phyloP scores from a whole-genome alignment of 768 basidiomycete genomes.

The Termitomyces sp. region DNA sequence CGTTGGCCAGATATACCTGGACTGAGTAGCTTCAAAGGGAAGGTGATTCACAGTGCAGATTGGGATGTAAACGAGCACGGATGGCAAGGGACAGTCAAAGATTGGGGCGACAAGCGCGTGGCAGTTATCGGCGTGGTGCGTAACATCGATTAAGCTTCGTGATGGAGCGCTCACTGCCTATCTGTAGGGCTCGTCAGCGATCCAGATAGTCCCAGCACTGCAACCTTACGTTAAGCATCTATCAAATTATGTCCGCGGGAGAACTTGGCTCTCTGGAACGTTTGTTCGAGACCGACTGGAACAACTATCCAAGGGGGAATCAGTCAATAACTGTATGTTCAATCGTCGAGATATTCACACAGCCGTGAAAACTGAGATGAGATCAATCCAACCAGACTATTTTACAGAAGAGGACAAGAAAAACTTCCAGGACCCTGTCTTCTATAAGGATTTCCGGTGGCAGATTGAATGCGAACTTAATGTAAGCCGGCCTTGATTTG shows the following conservation, averaged over 20 bases:
- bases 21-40: slow-evolving; percentile 49
- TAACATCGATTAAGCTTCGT: background rate
- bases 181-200: slow-evolving; percentile 52
- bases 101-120: slow-evolving; percentile 50
- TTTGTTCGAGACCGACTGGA: slow-evolving; percentile 38
- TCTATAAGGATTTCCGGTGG: slow-evolving; percentile 43
- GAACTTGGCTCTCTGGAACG: slow-evolving; percentile 49
- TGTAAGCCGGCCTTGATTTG: slow-evolving; percentile 21
- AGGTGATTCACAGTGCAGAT: slow-evolving; percentile 54
- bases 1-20: slow-evolving; percentile 64
- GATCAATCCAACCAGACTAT: slow-evolving; percentile 26
- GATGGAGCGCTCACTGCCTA: background rate
- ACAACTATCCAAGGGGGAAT: slow-evolving; percentile 30
- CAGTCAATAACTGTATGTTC: slow-evolving; percentile 38
- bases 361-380: background rate
- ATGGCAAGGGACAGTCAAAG: slow-evolving; percentile 39
- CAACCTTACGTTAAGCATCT: slow-evolving; percentile 47
- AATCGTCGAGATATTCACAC: background rate
- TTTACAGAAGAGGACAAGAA: slow-evolving; percentile 49
- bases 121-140: slow-evolving; percentile 56
- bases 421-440: slow-evolving; percentile 38
- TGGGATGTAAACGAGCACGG: slow-evolving; percentile 38
- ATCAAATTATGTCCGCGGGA: slow-evolving; percentile 52
- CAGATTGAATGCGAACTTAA: slow-evolving; percentile 46
- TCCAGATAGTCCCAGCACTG: slow-evolving; percentile 54